These are phyloP conservation scores for Diaporthe vaccinii DNA, from an alignment of 2,329 filamentous ascomycete species.

Conservation along the genomic window DNA sequence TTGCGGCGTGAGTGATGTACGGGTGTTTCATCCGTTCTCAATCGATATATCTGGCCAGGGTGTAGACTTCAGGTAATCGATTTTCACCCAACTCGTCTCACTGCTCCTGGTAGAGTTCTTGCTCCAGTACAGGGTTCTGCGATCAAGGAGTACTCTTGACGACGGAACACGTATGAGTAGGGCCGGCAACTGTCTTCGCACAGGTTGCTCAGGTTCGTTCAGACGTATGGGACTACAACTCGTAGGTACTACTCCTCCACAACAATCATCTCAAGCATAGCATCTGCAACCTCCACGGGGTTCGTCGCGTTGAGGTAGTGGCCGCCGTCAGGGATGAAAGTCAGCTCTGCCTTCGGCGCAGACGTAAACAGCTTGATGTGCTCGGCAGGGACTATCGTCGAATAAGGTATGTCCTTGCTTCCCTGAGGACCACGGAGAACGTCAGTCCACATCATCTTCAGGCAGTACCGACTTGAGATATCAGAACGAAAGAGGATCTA, in stretches of 20 bases:
- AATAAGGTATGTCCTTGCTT: slow-evolving; percentile 60
- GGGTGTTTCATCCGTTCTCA: too few relatives aligned
- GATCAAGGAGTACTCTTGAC: neutral
- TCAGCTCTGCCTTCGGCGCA: slow-evolving; percentile 59
- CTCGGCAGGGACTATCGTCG: slow-evolving; percentile 55
- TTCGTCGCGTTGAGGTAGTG: slow-evolving; percentile 66
- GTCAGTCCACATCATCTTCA: neutral
- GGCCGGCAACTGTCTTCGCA: too few relatives aligned
- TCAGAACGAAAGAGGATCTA: neutral
- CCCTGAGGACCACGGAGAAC: slow-evolving; percentile 51
- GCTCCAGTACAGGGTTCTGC: neutral
- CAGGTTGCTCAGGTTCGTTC: neutral
- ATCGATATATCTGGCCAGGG: neutral
- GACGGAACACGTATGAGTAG: too few relatives aligned
- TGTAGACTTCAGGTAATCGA: neutral
- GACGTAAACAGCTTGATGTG: slow-evolving; percentile 65
- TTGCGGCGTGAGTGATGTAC: too few relatives aligned
- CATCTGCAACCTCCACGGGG: slow-evolving; percentile 59
- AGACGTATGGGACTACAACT: neutral
- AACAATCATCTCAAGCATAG: slow-evolving; percentile 58
- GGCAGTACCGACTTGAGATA: neutral
- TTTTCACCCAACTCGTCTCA: neutral
- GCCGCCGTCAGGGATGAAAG: slow-evolving; percentile 58
- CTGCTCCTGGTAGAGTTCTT: too few relatives aligned
- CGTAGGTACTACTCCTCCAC: neutral